Evolutionary conservation across 2,329 filamentous ascomycete species (phyloP).

Genomic region (Mycosphaerella sp.): DNA sequence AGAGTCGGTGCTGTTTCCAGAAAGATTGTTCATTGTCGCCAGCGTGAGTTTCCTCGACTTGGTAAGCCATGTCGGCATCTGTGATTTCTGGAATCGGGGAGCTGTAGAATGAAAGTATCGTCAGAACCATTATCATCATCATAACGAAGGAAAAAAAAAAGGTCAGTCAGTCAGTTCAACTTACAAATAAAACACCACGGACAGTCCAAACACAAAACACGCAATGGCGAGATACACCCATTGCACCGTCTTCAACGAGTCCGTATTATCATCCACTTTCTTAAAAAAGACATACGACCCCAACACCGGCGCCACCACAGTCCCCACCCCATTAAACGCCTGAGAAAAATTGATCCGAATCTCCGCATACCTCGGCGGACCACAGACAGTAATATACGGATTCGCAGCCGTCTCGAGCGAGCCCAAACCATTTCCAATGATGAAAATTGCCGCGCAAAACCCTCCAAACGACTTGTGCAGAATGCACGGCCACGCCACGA

Average conservation of each 20-base stretch:
- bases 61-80: slow-evolving; percentile 55
- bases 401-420: slow-evolving; percentile 56
- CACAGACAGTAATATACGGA: slow-evolving; percentile 49
- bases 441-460: slow-evolving; percentile 54
- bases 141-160: background rate
- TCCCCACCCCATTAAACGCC: slow-evolving; percentile 53
- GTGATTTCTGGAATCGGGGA: slow-evolving; percentile 51
- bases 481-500: slow-evolving; percentile 54
- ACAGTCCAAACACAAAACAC: slow-evolving; percentile 52
- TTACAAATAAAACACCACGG: slow-evolving; percentile 52
- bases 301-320: slow-evolving; percentile 53
- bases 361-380: slow-evolving; percentile 54
- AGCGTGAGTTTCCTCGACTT: slow-evolving; percentile 35
- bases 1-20: slow-evolving; percentile 60
- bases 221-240: slow-evolving; percentile 60
- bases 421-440: slow-evolving; percentile 47
- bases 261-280: slow-evolving; percentile 43
- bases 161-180: background rate
- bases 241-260: slow-evolving; percentile 54
- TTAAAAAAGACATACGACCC: slow-evolving; percentile 58
- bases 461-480: slow-evolving; percentile 52
- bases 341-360: slow-evolving; percentile 55
- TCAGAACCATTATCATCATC: background rate
- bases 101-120: slow-evolving; percentile 8
- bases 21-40: slow-evolving; percentile 44